A percentile compares a stretch with the other conserved stretches of the same genome.
Evolutionary conservation across 768 basidiomycete genomes (phyloP).

Genomic region (Lentinula lateritia): DNA sequence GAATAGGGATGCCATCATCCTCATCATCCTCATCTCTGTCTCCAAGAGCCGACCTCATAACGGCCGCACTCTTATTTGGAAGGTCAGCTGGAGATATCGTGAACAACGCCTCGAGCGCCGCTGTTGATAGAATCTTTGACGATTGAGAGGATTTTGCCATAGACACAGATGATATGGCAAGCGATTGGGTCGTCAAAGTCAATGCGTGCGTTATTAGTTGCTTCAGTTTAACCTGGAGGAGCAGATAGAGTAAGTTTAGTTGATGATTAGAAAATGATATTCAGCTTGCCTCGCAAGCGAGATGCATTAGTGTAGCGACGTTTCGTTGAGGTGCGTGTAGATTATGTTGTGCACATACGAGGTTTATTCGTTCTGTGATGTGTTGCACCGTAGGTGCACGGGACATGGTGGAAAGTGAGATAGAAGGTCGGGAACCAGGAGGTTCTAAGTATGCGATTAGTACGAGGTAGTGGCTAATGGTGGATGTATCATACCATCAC

Average conservation of each 20-base stretch:
- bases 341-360: constrained; percentile 77
- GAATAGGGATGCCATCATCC: constrained; percentile 41
- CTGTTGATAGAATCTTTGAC: constrained; percentile 48
- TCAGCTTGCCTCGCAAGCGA: constrained; percentile 65
- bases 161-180: constrained; percentile 70
- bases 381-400: constrained; percentile 72
- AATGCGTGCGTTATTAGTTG: constrained; percentile 79
- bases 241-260: background rate
- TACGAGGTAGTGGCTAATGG: background rate
- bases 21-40: constrained; percentile 51
- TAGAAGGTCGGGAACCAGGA: constrained; percentile 63
- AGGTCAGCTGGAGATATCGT: constrained; percentile 71
- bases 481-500: constrained; percentile 46
- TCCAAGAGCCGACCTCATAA: constrained; percentile 54
- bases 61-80: constrained; percentile 76
- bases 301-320: constrained; percentile 65
- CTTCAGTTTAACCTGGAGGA: constrained; percentile 67
- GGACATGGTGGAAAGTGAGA: constrained; percentile 71
- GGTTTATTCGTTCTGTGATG: constrained; percentile 72
- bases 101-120: constrained; percentile 75
- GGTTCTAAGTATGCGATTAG: constrained; percentile 38
- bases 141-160: constrained; percentile 46
- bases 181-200: constrained; percentile 69
- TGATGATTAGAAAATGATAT: background rate
- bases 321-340: constrained; percentile 52